Evolutionary conservation across 1,284 basidiomycete genomes (phyloP).

Genomic region (Cryptococcus amylolentus): DNA sequence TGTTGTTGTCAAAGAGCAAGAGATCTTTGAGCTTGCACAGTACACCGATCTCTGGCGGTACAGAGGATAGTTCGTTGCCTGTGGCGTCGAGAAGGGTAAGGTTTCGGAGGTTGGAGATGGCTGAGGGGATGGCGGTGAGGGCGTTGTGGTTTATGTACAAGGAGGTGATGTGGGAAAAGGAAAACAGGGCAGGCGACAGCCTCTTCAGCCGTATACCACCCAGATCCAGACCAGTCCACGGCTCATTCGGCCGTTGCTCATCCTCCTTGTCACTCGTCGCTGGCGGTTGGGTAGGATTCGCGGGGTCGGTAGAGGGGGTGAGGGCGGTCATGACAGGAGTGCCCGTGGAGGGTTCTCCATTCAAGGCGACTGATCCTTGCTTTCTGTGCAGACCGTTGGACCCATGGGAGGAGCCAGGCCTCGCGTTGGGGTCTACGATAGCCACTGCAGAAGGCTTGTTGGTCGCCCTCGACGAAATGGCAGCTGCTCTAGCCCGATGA

Average conservation of each 20-base stretch:
- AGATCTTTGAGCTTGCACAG: slow-evolving; percentile 85
- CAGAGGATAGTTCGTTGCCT: slow-evolving; percentile 72
- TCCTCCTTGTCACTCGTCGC: slow-evolving; percentile 35
- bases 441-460: slow-evolving; percentile 51
- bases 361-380: slow-evolving; percentile 29
- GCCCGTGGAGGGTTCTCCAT: slow-evolving; percentile 22
- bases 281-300: slow-evolving; percentile 36
- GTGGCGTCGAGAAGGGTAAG: slow-evolving; percentile 90
- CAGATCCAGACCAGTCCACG: slow-evolving; percentile 93
- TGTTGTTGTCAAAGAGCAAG: slow-evolving; percentile 91
- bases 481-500: slow-evolving; percentile 57
- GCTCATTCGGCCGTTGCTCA: slow-evolving; percentile 35
- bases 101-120: slow-evolving; percentile 79
- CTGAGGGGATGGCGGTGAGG: slow-evolving; percentile 72
- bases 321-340: slow-evolving; percentile 21
- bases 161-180: slow-evolving; percentile 87
- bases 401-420: slow-evolving; percentile 24
- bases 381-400: slow-evolving; percentile 48
- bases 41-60: slow-evolving; percentile 90
- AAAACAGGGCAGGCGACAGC: slow-evolving; percentile 77
- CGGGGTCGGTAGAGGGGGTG: slow-evolving; percentile 19
- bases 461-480: slow-evolving; percentile 55
- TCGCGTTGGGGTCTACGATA: slow-evolving; percentile 52
- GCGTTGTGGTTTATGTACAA: slow-evolving; percentile 98
- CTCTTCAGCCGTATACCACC: slow-evolving; percentile 92